These are phyloP conservation scores for Penicillium bovifimosum DNA, from an alignment of 495 filamentous ascomycete genomes.

Conservation along the genomic window DNA sequence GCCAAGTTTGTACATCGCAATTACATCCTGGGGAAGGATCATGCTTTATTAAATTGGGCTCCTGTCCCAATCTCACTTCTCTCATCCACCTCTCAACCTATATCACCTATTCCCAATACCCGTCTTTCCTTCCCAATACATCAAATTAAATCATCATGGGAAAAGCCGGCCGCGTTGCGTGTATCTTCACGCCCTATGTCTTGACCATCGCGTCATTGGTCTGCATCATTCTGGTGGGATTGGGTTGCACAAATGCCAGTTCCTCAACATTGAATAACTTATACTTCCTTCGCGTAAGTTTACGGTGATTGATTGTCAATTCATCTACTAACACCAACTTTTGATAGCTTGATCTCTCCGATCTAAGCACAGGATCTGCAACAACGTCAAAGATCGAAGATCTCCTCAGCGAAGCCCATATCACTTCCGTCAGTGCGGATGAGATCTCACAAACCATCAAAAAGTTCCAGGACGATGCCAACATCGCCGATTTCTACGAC, in stretches of 20 bases:
- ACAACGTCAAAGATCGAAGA: constrained; percentile 19
- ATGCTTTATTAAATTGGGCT: constrained; percentile 9
- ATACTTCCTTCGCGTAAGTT: constrained; percentile 67
- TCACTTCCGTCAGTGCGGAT: constrained; percentile 27
- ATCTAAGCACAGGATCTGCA: constrained; percentile 29
- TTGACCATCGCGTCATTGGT: constrained; percentile 69
- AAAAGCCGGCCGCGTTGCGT: constrained; percentile 69
- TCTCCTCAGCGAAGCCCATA: constrained; percentile 22
- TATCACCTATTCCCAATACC: neutral
- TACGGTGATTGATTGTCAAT: neutral
- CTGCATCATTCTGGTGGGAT: constrained; percentile 64
- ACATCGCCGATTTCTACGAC: constrained; percentile 71
- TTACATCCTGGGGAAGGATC: neutral
- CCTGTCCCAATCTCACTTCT: constrained; percentile 1
- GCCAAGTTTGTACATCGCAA: neutral
- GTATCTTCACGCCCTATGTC: constrained; percentile 74
- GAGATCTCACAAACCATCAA: constrained; percentile 30
- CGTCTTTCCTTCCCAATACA: neutral
- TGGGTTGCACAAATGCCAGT: constrained; percentile 65
- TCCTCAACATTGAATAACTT: constrained; percentile 44
- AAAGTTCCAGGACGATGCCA: constrained; percentile 41
- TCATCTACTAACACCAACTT: constrained; percentile 11
- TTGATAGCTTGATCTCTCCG: constrained; percentile 34
- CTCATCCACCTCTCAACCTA: neutral
- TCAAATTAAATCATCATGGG: constrained; percentile 46